Evolutionary conservation across 306 rosid genomes (phyloP).

Genomic region (Fragaria vesca): DNA sequence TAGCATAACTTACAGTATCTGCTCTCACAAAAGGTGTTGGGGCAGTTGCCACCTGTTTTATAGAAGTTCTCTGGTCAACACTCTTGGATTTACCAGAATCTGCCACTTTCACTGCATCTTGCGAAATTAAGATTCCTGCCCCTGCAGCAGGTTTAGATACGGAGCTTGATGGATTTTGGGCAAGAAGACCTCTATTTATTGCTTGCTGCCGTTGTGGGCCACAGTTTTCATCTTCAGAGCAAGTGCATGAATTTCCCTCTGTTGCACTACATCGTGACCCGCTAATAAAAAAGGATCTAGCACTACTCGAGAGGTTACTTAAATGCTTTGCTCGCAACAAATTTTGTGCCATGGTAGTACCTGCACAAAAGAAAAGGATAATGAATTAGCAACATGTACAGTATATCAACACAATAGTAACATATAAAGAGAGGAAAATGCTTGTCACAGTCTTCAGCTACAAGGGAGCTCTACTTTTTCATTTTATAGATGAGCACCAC

Average conservation of each 20-base stretch:
- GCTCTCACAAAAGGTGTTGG: conserved; percentile 44
- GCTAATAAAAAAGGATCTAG: conserved; percentile 66
- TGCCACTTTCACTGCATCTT: conserved; percentile 37
- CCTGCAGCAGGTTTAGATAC: conserved; percentile 42
- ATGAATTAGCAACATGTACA: conserved; percentile 8
- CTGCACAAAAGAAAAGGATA: conserved; percentile 5
- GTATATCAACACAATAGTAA: neutral
- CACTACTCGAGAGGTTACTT: conserved; percentile 66
- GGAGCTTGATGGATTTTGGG: conserved; percentile 49
- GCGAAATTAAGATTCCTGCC: conserved; percentile 43
- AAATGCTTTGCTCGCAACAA: conserved; percentile 83
- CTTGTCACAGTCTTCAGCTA: neutral
- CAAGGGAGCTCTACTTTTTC: neutral
- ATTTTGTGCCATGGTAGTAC: conserved; percentile 37
- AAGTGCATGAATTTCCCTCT: conserved; percentile 80
- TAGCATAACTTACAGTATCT: conserved; percentile 48
- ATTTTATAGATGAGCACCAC: neutral
- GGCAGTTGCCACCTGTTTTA: conserved; percentile 36
- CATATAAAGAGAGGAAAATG: neutral
- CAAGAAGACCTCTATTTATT: conserved; percentile 43
- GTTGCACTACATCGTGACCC: conserved; percentile 66
- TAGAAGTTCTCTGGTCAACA: conserved; percentile 33
- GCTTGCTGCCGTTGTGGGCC: conserved; percentile 49
- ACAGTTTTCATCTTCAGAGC: conserved; percentile 78
- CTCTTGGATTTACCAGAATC: conserved; percentile 39